phyloP scores from a whole-genome alignment of 768 basidiomycete genomes.

The Pleurotus tuoliensis region DNA sequence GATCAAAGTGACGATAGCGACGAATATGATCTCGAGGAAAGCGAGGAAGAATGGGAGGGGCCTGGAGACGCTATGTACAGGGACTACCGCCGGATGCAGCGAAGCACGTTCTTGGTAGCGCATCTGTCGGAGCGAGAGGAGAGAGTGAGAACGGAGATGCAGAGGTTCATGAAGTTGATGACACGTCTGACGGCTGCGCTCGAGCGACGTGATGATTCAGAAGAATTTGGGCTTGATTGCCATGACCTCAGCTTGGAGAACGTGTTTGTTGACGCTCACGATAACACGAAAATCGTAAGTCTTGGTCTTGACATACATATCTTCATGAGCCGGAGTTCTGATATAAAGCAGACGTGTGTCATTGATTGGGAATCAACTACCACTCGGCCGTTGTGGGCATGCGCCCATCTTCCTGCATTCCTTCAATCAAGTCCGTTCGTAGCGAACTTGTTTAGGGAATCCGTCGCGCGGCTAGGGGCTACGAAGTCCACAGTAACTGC shows the following conservation, averaged over 20 bases:
- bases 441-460: conserved; percentile 63
- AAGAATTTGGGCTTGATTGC: conserved; percentile 78
- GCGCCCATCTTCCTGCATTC: conserved; percentile 78
- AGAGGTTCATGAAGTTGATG: conserved; percentile 67
- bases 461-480: conserved; percentile 47
- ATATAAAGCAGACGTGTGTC: conserved; percentile 61
- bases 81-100: conserved; percentile 79
- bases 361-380: conserved; percentile 94
- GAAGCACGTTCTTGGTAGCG: conserved; percentile 73
- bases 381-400: conserved; percentile 80
- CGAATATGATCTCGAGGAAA: conserved; percentile 77
- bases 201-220: conserved; percentile 28
- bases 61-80: conserved; percentile 77
- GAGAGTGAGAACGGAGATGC: conserved; percentile 65
- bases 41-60: conserved; percentile 77
- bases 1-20: conserved; percentile 76
- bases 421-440: conserved; percentile 77
- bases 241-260: conserved; percentile 87
- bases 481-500: conserved; percentile 18
- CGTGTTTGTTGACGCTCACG: conserved; percentile 71
- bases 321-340: conserved; percentile 8
- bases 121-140: conserved; percentile 65
- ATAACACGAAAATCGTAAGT: conserved; percentile 70
- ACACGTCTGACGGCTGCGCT: conserved; percentile 40
- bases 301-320: neutral